Base-by-base conservation (phyloP, 1,284 basidiomycete species). In the Chalciporus sp. region DNA sequence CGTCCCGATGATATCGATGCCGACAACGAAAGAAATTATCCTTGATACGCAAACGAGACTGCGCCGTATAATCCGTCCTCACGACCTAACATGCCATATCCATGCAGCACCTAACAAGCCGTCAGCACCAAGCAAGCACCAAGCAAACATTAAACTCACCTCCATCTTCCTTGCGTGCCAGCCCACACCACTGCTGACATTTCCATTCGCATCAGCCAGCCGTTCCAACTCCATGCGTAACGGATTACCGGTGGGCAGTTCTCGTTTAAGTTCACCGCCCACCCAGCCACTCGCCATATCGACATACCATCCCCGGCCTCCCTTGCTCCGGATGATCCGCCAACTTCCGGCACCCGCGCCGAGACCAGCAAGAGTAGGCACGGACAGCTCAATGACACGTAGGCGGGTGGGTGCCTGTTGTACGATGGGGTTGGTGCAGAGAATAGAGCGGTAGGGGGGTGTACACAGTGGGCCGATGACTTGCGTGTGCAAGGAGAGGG, bases 151-250 rank as follows among this genome's bases (percentile, higher is more conserved):
- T 2, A 74, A 4, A 11, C 85, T 53, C 51, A 97, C 92, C 83
- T 98, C 95, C 94, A 98, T 95, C 77, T 99, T 99, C 49, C 94
- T 77, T 33, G 91, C 86, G 73, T 98, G 94, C 95, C 96, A 99
- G 0, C 96, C 96, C 2, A 95, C 84, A 5, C 88, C 90, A 64
- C 90, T 93, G 63, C 82, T 88, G 4, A 97, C 95, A 63, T 94
- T 92, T 1, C 94, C 94, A 61, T 93, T 92, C 11, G 88, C 86
- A 58, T 87, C 80, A 12, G 91, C 85, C n/a, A 96, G 74, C 41
- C 79, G 76, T 61, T 87, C 84, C 65, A 94, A 76, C 67, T 88
- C 88, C 31, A 69, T 68, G 49, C 91, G 77, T 66, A 88, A 82
- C 2, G 85, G 83, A 69, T 94, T 91, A 5, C 70, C 78, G 19